phyloP scores from a whole-genome alignment of 768 basidiomycete species.

The Suillus hirtellus region DNA sequence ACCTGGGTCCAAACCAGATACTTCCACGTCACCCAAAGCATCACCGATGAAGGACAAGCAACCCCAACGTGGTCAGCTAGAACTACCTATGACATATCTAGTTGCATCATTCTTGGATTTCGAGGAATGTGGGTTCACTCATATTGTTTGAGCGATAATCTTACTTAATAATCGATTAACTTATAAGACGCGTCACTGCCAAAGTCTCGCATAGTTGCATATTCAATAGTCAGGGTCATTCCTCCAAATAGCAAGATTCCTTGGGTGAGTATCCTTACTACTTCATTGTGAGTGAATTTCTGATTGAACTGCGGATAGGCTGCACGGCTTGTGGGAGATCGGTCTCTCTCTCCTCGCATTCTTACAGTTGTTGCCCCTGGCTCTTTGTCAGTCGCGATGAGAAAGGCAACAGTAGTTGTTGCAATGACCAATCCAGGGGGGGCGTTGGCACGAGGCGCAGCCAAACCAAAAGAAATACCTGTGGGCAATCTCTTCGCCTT shows the following conservation, averaged over 20 bases:
- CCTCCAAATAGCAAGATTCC: conserved; percentile 26
- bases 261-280: conserved; percentile 40
- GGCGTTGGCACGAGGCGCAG: conserved; percentile 32
- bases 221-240: conserved; percentile 34
- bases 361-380: conserved; percentile 47
- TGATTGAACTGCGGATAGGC: conserved; percentile 19
- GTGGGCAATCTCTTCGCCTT: conserved; percentile 54
- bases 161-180: conserved; percentile 36
- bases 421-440: conserved; percentile 52
- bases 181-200: conserved; percentile 35
- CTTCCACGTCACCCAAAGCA: conserved; percentile 25
- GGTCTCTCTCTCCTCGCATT: conserved; percentile 45
- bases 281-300: conserved; percentile 26
- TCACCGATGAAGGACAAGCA: conserved; percentile 31
- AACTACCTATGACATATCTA: conserved; percentile 45
- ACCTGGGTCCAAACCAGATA: conserved; percentile 33
- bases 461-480: conserved; percentile 37
- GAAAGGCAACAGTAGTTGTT: conserved; percentile 41
- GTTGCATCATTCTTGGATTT: conserved; percentile 59
- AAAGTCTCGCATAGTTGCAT: conserved; percentile 37
- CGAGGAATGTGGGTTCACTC: conserved; percentile 51
- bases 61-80: conserved; percentile 18
- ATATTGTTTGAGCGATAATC: conserved; percentile 27
- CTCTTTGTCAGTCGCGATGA: conserved; percentile 27
- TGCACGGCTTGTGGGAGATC: conserved; percentile 32